Evolutionary conservation across 306 rosid species (phyloP).

Genomic region (Acacia confusa): DNA sequence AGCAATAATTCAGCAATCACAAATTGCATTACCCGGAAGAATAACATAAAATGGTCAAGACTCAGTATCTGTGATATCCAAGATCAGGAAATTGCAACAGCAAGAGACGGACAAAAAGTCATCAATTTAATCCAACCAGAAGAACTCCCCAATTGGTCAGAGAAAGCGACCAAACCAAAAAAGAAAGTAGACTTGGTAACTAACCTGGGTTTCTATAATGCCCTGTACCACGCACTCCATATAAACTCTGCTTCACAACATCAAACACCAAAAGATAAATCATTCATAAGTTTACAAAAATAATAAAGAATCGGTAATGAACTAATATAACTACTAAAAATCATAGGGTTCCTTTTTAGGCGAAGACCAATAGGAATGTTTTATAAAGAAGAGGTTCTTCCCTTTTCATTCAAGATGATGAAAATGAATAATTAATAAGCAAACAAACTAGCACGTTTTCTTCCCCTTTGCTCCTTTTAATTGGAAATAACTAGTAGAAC

Average conservation of each 20-base stretch:
- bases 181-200: not conserved
- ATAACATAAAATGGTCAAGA: not conserved
- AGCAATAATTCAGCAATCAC: not conserved
- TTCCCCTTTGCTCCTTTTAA: not conserved
- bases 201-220: conserved; percentile 86
- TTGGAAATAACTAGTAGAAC: not conserved
- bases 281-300: not conserved
- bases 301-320: not conserved
- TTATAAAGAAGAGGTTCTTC: not conserved
- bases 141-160: not conserved
- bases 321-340: not conserved
- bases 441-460: not conserved
- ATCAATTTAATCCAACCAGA: not conserved
- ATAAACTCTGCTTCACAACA: conserved; percentile 14
- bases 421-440: not conserved
- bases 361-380: not conserved
- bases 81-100: not conserved
- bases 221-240: conserved; percentile 98
- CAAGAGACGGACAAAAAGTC: not conserved
- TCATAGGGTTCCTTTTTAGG: not conserved
- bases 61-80: not conserved
- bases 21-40: not conserved
- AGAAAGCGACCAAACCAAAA: not conserved
- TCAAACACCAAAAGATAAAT: conserved; percentile 1
- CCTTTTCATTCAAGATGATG: not conserved